Percentiles rank a stretch among this genome's conserved stretches.
Evolutionary conservation across 257 asterid genomes (phyloP).

Genomic region (Solanum ossicruentum): DNA sequence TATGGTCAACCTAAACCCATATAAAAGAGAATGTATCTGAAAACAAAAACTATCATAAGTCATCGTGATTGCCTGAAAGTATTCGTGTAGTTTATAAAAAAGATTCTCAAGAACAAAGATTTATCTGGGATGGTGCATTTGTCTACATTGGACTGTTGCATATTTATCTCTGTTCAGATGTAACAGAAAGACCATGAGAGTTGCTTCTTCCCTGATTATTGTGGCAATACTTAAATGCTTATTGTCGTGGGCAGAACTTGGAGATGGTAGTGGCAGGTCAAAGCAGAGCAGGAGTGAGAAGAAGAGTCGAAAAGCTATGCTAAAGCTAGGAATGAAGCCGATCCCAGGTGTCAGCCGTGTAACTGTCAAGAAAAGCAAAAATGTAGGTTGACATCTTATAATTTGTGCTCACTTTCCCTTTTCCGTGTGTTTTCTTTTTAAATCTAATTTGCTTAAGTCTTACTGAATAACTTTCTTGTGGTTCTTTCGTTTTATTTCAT

Average conservation of each 20-base stretch:
- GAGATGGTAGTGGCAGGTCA: slow-evolving; percentile 43
- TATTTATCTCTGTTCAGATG: background rate
- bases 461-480: background rate
- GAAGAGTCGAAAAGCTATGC: slow-evolving; percentile 66
- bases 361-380: slow-evolving; percentile 62
- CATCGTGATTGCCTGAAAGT: background rate
- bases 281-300: slow-evolving; percentile 67
- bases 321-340: slow-evolving; percentile 64
- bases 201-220: background rate
- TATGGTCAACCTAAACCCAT: background rate
- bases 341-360: slow-evolving; percentile 56
- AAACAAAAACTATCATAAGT: background rate
- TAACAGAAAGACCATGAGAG: background rate
- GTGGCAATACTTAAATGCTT: background rate
- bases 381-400: slow-evolving; percentile 14
- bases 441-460: background rate
- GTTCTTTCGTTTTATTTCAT: background rate
- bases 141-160: background rate
- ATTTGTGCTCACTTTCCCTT: background rate
- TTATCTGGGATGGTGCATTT: background rate
- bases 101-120: background rate
- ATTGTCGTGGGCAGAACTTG: slow-evolving; percentile 21
- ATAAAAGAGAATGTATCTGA: background rate
- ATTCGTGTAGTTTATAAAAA: background rate
- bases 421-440: background rate